phyloP scores from a whole-genome alignment of 805 yeast genomes.

The Peterozyma xylosa region DNA sequence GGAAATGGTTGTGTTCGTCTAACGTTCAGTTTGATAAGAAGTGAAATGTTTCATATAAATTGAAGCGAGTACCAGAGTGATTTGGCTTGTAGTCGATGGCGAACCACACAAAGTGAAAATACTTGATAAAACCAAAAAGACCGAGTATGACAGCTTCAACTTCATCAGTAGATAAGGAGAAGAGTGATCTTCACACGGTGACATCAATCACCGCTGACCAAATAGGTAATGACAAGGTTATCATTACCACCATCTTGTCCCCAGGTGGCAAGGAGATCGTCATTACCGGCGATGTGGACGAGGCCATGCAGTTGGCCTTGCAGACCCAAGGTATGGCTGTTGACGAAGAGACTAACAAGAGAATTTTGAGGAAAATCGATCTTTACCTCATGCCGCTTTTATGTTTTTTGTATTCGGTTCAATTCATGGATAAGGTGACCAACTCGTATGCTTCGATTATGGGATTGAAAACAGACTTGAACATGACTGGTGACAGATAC shows the following conservation, averaged over 20 bases:
- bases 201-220: constrained; percentile 10
- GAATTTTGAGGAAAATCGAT: constrained; percentile 37
- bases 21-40: too few relatives aligned
- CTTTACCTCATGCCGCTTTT: constrained; percentile 40
- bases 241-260: constrained; percentile 12
- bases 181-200: constrained; percentile 10
- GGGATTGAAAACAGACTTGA: constrained; percentile 28
- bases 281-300: constrained; percentile 32
- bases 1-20: too few relatives aligned
- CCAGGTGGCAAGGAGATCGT: constrained; percentile 10
- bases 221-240: constrained; percentile 9
- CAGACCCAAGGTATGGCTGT: constrained; percentile 22
- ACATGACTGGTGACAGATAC: constrained; percentile 26
- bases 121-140: too few relatives aligned
- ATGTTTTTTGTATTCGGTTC: constrained; percentile 40
- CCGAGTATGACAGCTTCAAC: too few relatives aligned
- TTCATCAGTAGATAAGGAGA: too few relatives aligned
- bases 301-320: constrained; percentile 34
- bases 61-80: too few relatives aligned
- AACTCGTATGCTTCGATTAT: constrained; percentile 30
- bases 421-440: constrained; percentile 50
- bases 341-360: constrained; percentile 12
- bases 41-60: too few relatives aligned
- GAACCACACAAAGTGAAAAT: too few relatives aligned
- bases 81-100: too few relatives aligned